phyloP scores from a whole-genome alignment of 2,329 filamentous ascomycete species.

The Fusarium anguioides region DNA sequence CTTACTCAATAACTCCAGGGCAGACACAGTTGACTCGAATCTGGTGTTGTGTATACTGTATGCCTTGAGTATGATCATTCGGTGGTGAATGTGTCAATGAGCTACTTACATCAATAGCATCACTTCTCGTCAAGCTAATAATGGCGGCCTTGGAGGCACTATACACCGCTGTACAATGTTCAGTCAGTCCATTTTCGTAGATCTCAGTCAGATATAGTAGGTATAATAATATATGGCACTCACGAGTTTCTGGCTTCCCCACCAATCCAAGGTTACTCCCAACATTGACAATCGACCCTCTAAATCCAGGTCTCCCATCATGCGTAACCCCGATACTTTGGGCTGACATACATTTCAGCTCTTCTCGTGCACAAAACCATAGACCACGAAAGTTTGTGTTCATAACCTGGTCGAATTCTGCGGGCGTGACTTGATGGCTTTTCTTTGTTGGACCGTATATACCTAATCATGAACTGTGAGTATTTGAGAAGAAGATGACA shows the following conservation, averaged over 20 bases:
- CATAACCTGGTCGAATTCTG: conserved; percentile 57
- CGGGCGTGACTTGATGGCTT: conserved; percentile 50
- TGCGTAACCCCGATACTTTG: conserved; percentile 56
- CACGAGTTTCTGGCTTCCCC: conserved; percentile 54
- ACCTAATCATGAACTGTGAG: conserved; percentile 37
- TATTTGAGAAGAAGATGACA: background rate
- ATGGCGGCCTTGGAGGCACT: conserved; percentile 58
- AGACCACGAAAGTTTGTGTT: conserved; percentile 57
- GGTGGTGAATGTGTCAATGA: accelerated
- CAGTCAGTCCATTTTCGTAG: background rate
- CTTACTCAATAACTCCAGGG: conserved; percentile 57
- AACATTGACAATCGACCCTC: conserved; percentile 59
- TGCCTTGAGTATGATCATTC: background rate
- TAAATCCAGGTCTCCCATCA: conserved; percentile 52
- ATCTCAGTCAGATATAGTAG: accelerated
- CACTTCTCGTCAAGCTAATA: conserved; percentile 57
- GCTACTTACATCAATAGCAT: conserved; percentile 57
- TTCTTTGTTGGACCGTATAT: conserved; percentile 52
- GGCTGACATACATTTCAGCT: conserved; percentile 56
- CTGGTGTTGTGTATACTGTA: conserved; percentile 56
- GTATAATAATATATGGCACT: conserved; percentile 24
- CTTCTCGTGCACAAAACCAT: conserved; percentile 58
- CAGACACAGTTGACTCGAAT: conserved; percentile 61
- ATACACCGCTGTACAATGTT: conserved; percentile 52
- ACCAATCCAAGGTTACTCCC: conserved; percentile 58